phyloP scores from a whole-genome alignment of 768 basidiomycete genomes.

The Paxillus ammoniavirescens region DNA sequence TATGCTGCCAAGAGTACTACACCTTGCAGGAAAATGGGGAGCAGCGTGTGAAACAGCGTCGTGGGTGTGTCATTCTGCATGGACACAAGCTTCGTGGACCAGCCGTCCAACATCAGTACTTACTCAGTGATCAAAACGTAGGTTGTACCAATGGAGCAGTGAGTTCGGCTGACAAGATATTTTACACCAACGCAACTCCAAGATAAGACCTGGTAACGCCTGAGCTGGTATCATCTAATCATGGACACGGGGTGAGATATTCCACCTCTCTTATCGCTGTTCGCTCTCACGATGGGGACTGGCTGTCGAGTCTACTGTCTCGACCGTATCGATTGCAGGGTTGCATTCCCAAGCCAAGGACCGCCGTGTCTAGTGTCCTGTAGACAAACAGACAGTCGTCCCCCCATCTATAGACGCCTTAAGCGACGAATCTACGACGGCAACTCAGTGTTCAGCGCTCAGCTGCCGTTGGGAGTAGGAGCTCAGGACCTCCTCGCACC shows the following conservation, averaged over 20 bases:
- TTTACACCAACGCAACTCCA: background rate
- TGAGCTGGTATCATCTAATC: conserved; percentile 2
- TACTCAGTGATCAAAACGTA: background rate
- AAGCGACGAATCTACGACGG: too few relatives aligned
- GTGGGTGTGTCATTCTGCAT: conserved; percentile 19
- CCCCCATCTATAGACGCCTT: too few relatives aligned
- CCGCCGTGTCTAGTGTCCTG: too few relatives aligned
- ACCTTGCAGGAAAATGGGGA: conserved; percentile 17
- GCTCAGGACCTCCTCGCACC: too few relatives aligned
- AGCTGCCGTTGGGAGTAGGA: too few relatives aligned
- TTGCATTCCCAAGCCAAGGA: too few relatives aligned
- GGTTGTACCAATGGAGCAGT: background rate
- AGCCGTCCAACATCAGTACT: conserved; percentile 3
- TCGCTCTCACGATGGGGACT: background rate
- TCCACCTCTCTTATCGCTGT: background rate
- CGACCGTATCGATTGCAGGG: too few relatives aligned
- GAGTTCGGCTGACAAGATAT: background rate
- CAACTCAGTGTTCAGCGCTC: too few relatives aligned
- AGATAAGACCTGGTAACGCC: conserved; percentile 5
- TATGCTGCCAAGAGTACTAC: conserved; percentile 7
- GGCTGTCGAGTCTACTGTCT: background rate
- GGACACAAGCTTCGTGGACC: conserved; percentile 11
- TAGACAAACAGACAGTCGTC: too few relatives aligned
- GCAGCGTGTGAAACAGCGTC: conserved; percentile 6
- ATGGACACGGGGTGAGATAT: background rate